Evolutionary conservation across 2,329 filamentous ascomycete species (phyloP), one percentile per base, ranked within the genome.

Genomic region (Apiospora sp.): DNA sequence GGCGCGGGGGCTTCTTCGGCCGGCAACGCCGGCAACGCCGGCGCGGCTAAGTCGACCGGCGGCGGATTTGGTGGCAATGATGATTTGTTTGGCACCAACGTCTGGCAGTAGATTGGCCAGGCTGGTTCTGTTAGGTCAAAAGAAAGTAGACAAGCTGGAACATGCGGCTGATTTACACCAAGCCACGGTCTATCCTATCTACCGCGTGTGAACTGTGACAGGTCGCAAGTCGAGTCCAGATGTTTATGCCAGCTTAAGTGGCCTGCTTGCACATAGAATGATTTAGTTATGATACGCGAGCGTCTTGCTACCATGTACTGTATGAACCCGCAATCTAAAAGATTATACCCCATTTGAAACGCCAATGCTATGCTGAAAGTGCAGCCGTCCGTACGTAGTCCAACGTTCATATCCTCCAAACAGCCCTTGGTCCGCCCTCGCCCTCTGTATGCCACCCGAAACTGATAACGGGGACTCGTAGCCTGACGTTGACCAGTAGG

Each of bases 71-170:
- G 90, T 71, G 68, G 68, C 48, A 41, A 27, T 37, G 96, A 98
- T 76, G 96, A 98, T 84, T 82, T 98, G 78, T 98, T 98, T 83
- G 58, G 58, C 30, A 95, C 93, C 44, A 98, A 98, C 82, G 96
- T 98, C 69, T 98, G 96, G 96, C 90, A 95, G 84, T 98, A 83
- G 79, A 72, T 61, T 71, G 34, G 58, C 19, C 34, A 64, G 73
- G 67, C 44, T 24, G 12, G 37, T 51, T 41, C 19, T 14, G 37
- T 22, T 51, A 49, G 73, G 71, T 74, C 73, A 70, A 74, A 74
- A 43, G 22, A 68, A 58, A 51, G 24, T 61, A 41, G 49, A 54
- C 14, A 34, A 71, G 48, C 37, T 49, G 41, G 46, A 43, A 71
- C 61, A 48, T 24, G 54, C 48, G 44, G 69, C 37, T 68, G 34